Percentiles rank a stretch among this genome's conserved stretches.
Conservation (phyloP, 2,329 filamentous ascomycete genomes). For the Colletotrichum musae region DNA sequence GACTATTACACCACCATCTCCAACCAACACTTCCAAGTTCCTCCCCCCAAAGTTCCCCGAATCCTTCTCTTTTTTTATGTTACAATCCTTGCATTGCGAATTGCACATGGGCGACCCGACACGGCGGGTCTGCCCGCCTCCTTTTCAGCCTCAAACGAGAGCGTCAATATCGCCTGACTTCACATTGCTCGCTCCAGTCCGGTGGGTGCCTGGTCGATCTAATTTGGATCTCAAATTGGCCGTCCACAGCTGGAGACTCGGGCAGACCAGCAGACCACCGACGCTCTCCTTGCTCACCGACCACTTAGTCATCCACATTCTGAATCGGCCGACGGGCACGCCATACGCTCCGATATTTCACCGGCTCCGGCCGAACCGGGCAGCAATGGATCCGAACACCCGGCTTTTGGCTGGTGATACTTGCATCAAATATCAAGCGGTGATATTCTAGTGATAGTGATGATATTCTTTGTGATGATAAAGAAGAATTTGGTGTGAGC, state of each 20-base stretch:
- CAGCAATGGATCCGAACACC: not conserved
- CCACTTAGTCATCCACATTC: not conserved
- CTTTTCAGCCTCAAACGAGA: constrained; percentile 29
- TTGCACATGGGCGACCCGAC: not conserved
- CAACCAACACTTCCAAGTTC: constrained; percentile 1
- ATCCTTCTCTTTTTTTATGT: not conserved
- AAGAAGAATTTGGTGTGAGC: too few species aligned
- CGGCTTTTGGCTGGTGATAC: not conserved
- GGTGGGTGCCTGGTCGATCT: not conserved
- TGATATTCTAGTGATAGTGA: not conserved
- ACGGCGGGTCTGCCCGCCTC: constrained; percentile 26
- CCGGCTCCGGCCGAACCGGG: not conserved
- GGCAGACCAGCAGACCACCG: too few species aligned
- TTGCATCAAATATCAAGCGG: not conserved
- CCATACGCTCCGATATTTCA: not conserved
- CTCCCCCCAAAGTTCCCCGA: not conserved
- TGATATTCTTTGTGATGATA: not conserved
- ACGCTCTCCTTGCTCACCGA: constrained; percentile 2
- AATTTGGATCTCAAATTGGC: not conserved
- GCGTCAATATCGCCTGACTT: constrained; percentile 22
- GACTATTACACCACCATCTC: constrained; percentile 17
- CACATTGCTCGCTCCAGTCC: not conserved
- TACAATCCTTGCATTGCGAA: not conserved
- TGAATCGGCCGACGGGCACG: not conserved
- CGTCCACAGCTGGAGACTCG: not conserved